phyloP scores from a whole-genome alignment of 345 rosid species.

The Durio zibethinus region DNA sequence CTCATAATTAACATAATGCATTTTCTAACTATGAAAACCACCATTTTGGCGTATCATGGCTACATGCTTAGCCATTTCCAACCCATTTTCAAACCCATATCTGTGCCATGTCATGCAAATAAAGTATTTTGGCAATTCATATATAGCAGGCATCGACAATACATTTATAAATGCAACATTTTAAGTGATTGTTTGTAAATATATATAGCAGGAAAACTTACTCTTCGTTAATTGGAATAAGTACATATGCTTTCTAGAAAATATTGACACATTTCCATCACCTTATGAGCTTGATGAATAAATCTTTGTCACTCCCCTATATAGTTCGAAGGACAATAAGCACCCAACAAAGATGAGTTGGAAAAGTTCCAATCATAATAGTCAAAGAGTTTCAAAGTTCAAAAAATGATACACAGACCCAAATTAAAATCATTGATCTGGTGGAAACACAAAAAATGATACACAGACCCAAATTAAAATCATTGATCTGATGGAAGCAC shows the following conservation, averaged over 20 bases:
- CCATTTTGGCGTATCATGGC: not conserved
- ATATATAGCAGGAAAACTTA: constrained; percentile 32
- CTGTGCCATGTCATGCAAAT: not conserved
- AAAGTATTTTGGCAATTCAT: not conserved
- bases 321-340: constrained; percentile 10
- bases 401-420: too few relatives aligned
- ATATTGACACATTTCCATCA: constrained; percentile 93
- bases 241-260: constrained; percentile 76
- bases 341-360: constrained; percentile 1
- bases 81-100: not conserved
- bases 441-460: too few relatives aligned
- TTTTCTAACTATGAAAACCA: not conserved
- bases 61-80: not conserved
- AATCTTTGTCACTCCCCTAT: constrained; percentile 52
- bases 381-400: not conserved
- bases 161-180: not conserved
- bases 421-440: too few relatives aligned
- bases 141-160: not conserved
- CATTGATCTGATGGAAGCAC: too few relatives aligned
- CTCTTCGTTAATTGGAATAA: constrained; percentile 91
- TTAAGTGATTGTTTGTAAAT: not conserved
- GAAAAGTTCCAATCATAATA: not conserved
- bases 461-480: too few relatives aligned
- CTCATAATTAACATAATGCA: not conserved
- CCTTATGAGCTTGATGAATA: constrained; percentile 72